Evolutionary conservation across 345 rosid species (phyloP).

Genomic region (Gossypium thurberi): DNA sequence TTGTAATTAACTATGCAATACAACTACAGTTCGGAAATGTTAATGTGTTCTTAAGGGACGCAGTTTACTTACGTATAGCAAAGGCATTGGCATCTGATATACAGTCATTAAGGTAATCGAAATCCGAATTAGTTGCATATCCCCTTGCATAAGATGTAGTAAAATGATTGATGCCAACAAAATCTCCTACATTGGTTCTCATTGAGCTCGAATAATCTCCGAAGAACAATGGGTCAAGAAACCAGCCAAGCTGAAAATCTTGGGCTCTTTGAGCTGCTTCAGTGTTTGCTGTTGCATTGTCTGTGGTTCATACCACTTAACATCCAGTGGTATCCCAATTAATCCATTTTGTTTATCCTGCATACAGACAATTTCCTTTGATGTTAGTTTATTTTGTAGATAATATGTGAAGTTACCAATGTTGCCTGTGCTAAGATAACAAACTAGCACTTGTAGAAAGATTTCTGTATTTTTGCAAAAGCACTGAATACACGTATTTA

Average conservation of each 20-base stretch:
- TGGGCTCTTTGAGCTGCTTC: constrained; percentile 91
- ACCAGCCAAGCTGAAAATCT: constrained; percentile 99
- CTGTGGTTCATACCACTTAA: constrained; percentile 69
- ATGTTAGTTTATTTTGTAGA: background rate
- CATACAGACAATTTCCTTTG: background rate
- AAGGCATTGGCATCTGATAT: constrained; percentile 62
- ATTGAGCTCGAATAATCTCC: constrained; percentile 89
- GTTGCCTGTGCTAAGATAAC: too few relatives aligned
- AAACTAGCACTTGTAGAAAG: too few relatives aligned
- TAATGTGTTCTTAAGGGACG: background rate
- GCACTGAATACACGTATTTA: too few relatives aligned
- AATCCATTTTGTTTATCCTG: constrained; percentile 71
- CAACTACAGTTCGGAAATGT: background rate
- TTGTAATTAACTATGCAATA: background rate
- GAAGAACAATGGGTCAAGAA: constrained; percentile 69
- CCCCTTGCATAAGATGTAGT: constrained; percentile 65
- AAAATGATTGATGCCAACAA: constrained; percentile 92
- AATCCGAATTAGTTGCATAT: constrained; percentile 25
- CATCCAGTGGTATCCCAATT: constrained; percentile 65
- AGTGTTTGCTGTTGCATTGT: constrained; percentile 48
- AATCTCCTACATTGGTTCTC: constrained; percentile 75
- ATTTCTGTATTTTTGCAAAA: too few relatives aligned
- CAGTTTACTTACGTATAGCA: constrained; percentile 53
- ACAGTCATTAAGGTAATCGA: constrained; percentile 40
- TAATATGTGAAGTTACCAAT: background rate